A percentile compares a stretch with the other conserved stretches of the same genome.
phyloP scores from a whole-genome alignment of 306 rosid genomes.

The Comarum palustre region DNA sequence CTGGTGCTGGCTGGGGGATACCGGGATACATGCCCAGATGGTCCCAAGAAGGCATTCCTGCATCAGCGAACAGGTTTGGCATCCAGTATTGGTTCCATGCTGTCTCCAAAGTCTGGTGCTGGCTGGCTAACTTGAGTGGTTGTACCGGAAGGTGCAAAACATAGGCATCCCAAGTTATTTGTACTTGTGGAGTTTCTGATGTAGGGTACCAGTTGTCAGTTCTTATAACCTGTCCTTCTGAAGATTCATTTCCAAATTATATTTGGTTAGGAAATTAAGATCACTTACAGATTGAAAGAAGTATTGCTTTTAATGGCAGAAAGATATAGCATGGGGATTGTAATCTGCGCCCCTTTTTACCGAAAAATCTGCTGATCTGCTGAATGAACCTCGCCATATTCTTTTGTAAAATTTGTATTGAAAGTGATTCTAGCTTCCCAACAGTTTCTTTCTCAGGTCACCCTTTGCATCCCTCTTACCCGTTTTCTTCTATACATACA shows the following conservation, averaged over 20 bases:
- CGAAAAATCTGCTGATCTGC: too few species aligned
- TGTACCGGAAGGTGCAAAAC: neutral
- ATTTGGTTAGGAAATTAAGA: neutral
- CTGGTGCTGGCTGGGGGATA: neutral
- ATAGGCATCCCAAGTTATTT: neutral
- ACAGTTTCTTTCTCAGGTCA: too few species aligned
- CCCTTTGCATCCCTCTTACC: too few species aligned
- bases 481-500: too few species aligned
- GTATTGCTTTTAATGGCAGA: too few species aligned
- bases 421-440: too few species aligned
- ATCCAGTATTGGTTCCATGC: neutral
- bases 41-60: constrained; percentile 1
- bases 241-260: neutral
- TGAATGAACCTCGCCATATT: too few species aligned
- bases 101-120: neutral
- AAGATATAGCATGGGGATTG: too few species aligned
- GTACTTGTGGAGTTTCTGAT: neutral
- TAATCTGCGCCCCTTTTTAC: too few species aligned
- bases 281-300: neutral
- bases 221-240: neutral
- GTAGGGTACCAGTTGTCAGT: constrained; percentile 6
- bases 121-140: neutral
- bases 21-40: constrained; percentile 3
- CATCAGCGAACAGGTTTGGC: neutral
- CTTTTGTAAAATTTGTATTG: too few species aligned